A percentile compares a stretch with the other conserved stretches of the same genome.
Evolutionary conservation across 2,329 filamentous ascomycete species (phyloP).

Genomic region (Xylaria arbuscula): DNA sequence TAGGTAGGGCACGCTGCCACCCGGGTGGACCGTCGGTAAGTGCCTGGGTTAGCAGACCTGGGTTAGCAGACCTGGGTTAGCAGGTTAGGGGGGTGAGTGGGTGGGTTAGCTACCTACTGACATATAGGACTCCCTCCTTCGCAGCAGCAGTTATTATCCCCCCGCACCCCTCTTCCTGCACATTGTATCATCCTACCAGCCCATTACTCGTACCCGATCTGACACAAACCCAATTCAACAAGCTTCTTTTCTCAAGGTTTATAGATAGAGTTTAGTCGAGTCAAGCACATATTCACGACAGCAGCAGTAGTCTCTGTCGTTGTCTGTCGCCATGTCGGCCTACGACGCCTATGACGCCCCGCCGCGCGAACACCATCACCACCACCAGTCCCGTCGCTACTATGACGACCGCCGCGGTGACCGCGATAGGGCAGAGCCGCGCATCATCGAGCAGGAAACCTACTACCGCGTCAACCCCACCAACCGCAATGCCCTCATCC

Average conservation of each 20-base stretch:
- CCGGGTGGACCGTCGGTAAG: neutral
- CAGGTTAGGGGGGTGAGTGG: no score
- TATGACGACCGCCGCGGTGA: constrained; percentile 58
- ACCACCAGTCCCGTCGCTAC: constrained; percentile 56
- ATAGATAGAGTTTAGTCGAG: constrained; percentile 21
- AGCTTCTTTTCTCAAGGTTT: neutral
- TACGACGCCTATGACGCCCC: constrained; percentile 66
- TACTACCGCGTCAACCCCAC: constrained; percentile 57
- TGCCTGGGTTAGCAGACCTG: no score
- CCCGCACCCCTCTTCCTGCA: constrained; percentile 19
- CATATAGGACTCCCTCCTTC: no score
- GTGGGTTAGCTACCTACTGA: no score
- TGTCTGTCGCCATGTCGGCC: constrained; percentile 53
- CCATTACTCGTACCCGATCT: constrained; percentile 16
- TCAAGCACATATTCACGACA: constrained; percentile 1
- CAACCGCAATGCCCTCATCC: constrained; percentile 63
- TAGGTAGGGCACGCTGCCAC: neutral
- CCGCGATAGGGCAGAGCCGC: constrained; percentile 62
- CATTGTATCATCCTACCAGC: neutral
- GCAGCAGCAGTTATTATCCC: neutral
- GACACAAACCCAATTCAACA: neutral
- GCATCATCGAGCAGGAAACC: constrained; percentile 64
- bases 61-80: no score
- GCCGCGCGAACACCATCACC: constrained; percentile 56
- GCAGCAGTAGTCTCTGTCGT: neutral